Percentiles rank a stretch among this genome's conserved stretches.
Conservation (phyloP, 2,329 filamentous ascomycete genomes). For the Nothopassalora personata region DNA sequence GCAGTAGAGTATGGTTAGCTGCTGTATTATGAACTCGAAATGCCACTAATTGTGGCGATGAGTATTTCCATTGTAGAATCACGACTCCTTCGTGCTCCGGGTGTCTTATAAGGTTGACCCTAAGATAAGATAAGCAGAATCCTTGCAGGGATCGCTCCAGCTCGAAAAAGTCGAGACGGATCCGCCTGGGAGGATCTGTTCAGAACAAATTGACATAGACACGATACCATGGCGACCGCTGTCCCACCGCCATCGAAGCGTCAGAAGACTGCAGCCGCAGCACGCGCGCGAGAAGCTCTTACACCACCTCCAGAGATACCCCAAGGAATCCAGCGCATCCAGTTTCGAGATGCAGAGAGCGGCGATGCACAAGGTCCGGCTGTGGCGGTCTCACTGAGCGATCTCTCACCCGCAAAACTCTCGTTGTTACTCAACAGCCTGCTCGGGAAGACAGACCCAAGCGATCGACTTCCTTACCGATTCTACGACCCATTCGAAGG, state of each 20-base stretch:
- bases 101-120: neutral
- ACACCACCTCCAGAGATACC: constrained; percentile 56
- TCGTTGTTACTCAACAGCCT: constrained; percentile 81
- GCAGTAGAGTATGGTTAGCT: neutral
- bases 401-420: constrained; percentile 83
- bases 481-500: constrained; percentile 50
- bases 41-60: no score
- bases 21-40: no score
- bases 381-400: constrained; percentile 72
- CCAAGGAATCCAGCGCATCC: constrained; percentile 62
- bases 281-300: constrained; percentile 68
- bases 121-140: neutral
- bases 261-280: constrained; percentile 69
- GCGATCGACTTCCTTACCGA: constrained; percentile 61
- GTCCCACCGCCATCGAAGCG: constrained; percentile 82
- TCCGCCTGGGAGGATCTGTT: neutral
- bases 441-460: constrained; percentile 57
- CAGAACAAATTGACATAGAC: neutral
- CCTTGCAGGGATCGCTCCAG: neutral
- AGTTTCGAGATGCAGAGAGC: constrained; percentile 78
- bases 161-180: neutral
- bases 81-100: neutral
- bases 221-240: constrained; percentile 64
- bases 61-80: no score
- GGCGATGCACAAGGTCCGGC: constrained; percentile 63